A percentile compares a stretch with the other conserved stretches of the same genome.
Conservation (phyloP, 768 basidiomycete species). For the Melanogaster broomeanus region DNA sequence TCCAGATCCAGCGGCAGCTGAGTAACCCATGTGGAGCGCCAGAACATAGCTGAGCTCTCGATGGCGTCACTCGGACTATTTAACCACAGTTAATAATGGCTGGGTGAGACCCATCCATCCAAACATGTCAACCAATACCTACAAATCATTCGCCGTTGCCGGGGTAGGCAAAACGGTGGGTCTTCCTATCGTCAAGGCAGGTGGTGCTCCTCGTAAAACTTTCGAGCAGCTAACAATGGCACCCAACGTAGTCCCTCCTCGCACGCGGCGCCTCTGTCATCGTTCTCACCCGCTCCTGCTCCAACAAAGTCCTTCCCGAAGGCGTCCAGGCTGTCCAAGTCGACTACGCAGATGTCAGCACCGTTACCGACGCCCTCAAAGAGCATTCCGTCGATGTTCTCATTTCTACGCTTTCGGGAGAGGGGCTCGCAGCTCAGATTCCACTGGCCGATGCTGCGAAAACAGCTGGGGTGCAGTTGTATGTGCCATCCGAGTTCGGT, state of each 20-base stretch:
- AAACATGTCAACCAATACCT: conserved; percentile 1
- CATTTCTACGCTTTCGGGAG: conserved; percentile 18
- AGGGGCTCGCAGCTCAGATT: conserved; percentile 11
- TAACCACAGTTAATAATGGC: no score
- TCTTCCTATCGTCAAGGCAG: conserved; percentile 16
- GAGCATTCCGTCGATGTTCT: conserved; percentile 25
- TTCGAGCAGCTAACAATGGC: not conserved
- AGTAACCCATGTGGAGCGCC: no score
- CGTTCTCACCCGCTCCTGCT: conserved; percentile 4
- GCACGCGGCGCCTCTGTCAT: conserved; percentile 2
- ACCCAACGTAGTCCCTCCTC: conserved; percentile 4
- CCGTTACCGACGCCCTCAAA: conserved; percentile 15
- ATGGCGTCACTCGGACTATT: no score
- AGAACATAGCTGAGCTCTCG: no score
- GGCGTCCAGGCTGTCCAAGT: conserved; percentile 17
- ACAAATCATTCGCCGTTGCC: conserved; percentile 24
- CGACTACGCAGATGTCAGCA: conserved; percentile 13
- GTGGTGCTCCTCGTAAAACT: not conserved
- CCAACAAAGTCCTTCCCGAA: not conserved
- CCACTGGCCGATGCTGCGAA: conserved; percentile 25
- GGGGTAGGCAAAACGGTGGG: conserved; percentile 22
- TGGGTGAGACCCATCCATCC: no score
- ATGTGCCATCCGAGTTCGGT: conserved; percentile 32
- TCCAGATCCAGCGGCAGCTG: no score
- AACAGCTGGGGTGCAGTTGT: conserved; percentile 28